Percentiles rank a stretch among this genome's conserved stretches.
phyloP scores from a whole-genome alignment of 164 flowering plant genomes.

The Magnolia officinalis region DNA sequence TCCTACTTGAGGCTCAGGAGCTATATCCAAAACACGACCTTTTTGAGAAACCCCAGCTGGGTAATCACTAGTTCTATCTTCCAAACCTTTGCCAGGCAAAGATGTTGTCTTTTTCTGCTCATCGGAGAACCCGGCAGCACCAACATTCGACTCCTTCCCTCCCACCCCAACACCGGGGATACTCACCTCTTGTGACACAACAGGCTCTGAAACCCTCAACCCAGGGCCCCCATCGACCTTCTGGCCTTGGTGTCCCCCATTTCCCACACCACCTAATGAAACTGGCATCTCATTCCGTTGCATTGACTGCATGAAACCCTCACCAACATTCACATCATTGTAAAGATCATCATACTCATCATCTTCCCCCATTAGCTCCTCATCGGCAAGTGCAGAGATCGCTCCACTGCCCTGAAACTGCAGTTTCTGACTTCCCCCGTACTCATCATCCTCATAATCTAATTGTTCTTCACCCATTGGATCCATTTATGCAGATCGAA shows the following conservation, averaged over 20 bases:
- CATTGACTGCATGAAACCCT: conserved; percentile 50
- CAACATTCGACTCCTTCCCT: conserved; percentile 31
- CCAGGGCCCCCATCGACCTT: conserved; percentile 30
- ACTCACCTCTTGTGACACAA: conserved; percentile 23
- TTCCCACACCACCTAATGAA: conserved; percentile 30
- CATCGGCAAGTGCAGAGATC: conserved; percentile 72
- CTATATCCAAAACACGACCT: conserved; percentile 29
- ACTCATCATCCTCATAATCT: conserved; percentile 74
- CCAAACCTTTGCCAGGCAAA: conserved; percentile 22
- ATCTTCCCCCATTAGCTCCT: conserved; percentile 62
- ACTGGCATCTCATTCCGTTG: conserved; percentile 36
- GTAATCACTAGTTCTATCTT: conserved; percentile 24
- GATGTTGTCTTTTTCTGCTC: conserved; percentile 33
- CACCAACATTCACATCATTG: conserved; percentile 72
- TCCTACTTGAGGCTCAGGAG: conserved; percentile 33
- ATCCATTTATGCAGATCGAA: conserved; percentile 35
- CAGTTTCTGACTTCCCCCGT: conserved; percentile 53
- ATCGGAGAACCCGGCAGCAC: conserved; percentile 21
- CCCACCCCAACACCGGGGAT: conserved; percentile 38
- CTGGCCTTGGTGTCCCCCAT: conserved; percentile 38
- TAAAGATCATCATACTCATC: conserved; percentile 73
- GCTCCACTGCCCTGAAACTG: conserved; percentile 74
- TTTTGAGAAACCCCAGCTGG: conserved; percentile 33
- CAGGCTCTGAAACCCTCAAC: conserved; percentile 30
- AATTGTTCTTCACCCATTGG: conserved; percentile 65